Percentiles rank a stretch among this genome's conserved stretches.
phyloP scores from a whole-genome alignment of 306 rosid genomes.

The Oxytropis ochrocephala region DNA sequence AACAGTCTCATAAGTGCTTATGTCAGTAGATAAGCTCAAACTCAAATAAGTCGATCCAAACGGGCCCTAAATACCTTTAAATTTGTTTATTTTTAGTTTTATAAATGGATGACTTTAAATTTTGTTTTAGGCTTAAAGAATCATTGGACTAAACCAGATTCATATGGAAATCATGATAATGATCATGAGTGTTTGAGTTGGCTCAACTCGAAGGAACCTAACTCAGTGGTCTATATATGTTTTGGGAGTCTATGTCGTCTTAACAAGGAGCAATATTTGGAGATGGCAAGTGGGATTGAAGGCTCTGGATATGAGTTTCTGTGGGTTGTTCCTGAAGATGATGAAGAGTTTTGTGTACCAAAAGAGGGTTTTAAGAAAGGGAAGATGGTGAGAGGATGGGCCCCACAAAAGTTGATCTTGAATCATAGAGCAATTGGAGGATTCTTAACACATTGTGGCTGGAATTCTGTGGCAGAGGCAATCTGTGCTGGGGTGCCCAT shows the following conservation, averaged over 20 bases:
- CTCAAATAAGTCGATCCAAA: too few relatives aligned
- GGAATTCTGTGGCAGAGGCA: neutral
- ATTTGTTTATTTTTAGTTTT: too few relatives aligned
- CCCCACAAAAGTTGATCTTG: constrained; percentile 13
- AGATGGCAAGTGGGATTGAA: neutral
- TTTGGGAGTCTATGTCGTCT: neutral
- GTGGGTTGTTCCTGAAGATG: neutral
- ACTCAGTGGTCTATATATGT: neutral
- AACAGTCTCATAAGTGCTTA: too few relatives aligned
- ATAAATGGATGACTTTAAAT: too few relatives aligned
- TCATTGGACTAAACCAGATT: too few relatives aligned
- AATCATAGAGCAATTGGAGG: constrained; percentile 13
- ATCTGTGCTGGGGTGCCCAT: constrained; percentile 3
- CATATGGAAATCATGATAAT: neutral
- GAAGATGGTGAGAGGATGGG: constrained; percentile 10
- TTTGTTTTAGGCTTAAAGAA: too few relatives aligned
- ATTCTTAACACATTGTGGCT: constrained; percentile 8
- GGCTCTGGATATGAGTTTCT: neutral
- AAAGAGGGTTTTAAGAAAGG: neutral
- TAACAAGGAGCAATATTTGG: neutral
- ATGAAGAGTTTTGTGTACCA: neutral
- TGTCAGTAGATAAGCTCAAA: too few relatives aligned
- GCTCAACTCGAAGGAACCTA: neutral
- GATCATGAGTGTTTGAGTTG: neutral
- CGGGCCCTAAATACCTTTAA: too few relatives aligned